phyloP scores from a whole-genome alignment of 768 basidiomycete species.

The Pisolithus orientalis region DNA sequence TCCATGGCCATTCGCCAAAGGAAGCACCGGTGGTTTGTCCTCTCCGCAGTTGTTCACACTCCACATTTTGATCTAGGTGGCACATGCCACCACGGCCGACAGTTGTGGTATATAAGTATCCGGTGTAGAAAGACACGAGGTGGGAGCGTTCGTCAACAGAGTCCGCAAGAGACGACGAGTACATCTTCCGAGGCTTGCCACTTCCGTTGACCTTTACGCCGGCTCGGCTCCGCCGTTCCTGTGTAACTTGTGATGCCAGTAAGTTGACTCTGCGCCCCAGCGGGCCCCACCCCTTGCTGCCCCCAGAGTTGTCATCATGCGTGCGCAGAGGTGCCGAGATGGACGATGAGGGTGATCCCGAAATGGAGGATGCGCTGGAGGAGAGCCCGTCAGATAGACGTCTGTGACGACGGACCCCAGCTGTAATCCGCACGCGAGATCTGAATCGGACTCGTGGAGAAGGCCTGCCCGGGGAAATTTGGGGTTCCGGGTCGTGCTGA shows the following conservation, averaged over 20 bases:
- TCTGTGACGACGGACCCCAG: constrained; percentile 51
- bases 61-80: constrained; percentile 20
- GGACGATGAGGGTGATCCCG: constrained; percentile 69
- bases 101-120: constrained; percentile 11
- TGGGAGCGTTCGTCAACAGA: constrained; percentile 34
- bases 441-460: constrained; percentile 53
- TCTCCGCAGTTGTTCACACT: constrained; percentile 33
- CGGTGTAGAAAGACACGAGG: constrained; percentile 26
- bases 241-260: constrained; percentile 11
- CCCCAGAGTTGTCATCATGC: constrained; percentile 35
- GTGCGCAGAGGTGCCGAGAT: constrained; percentile 76
- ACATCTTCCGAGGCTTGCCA: constrained; percentile 1
- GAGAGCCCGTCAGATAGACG: constrained; percentile 20
- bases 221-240: background rate
- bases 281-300: constrained; percentile 51
- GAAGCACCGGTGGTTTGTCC: constrained; percentile 42
- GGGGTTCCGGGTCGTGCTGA: constrained; percentile 9
- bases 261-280: constrained; percentile 50
- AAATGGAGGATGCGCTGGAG: constrained; percentile 35
- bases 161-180: constrained; percentile 6
- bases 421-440: constrained; percentile 72
- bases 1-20: constrained; percentile 64
- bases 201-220: background rate
- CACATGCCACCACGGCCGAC: background rate
- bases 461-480: constrained; percentile 6